Evolutionary conservation across 163 green algal species (phyloP).

Genomic region (Chlamydomonas reinhardtii): DNA sequence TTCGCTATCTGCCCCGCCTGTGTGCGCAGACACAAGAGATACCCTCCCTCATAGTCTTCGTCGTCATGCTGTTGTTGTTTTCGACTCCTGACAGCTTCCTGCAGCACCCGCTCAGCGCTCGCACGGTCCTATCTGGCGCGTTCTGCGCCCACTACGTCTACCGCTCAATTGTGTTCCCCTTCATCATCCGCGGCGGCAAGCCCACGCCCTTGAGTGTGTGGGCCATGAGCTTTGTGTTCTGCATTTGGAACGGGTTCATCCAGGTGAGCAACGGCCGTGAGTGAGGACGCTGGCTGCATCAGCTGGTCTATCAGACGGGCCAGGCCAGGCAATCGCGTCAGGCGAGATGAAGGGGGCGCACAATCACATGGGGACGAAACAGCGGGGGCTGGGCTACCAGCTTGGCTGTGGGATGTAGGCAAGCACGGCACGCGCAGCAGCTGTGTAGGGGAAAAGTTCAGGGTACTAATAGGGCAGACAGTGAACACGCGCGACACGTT

Average conservation of each 20-base stretch:
- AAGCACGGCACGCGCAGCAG: too few relatives aligned
- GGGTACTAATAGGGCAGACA: too few relatives aligned
- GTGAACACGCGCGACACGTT: too few relatives aligned
- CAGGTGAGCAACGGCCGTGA: conserved; percentile 47
- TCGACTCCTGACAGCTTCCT: not conserved
- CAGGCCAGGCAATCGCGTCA: too few relatives aligned
- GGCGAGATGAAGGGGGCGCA: too few relatives aligned
- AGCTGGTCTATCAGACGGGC: too few relatives aligned
- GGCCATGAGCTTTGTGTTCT: conserved; percentile 64
- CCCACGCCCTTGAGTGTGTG: conserved; percentile 58
- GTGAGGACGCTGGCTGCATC: too few relatives aligned
- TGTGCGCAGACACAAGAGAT: conserved; percentile 61
- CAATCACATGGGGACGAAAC: too few relatives aligned
- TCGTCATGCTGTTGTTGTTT: not conserved
- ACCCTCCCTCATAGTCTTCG: conserved; percentile 28
- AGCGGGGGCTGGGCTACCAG: too few relatives aligned
- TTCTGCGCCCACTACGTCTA: conserved; percentile 70
- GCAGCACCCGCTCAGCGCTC: conserved; percentile 1
- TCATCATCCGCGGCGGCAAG: conserved; percentile 57
- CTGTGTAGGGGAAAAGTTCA: too few relatives aligned
- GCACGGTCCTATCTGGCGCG: conserved; percentile 20
- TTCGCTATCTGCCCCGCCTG: too few relatives aligned
- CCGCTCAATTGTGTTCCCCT: conserved; percentile 60
- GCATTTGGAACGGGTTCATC: conserved; percentile 66
- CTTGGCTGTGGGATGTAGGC: too few relatives aligned